Evolutionary conservation across 2,329 filamentous ascomycete species (phyloP).

Genomic region (Spiromastix sp.): DNA sequence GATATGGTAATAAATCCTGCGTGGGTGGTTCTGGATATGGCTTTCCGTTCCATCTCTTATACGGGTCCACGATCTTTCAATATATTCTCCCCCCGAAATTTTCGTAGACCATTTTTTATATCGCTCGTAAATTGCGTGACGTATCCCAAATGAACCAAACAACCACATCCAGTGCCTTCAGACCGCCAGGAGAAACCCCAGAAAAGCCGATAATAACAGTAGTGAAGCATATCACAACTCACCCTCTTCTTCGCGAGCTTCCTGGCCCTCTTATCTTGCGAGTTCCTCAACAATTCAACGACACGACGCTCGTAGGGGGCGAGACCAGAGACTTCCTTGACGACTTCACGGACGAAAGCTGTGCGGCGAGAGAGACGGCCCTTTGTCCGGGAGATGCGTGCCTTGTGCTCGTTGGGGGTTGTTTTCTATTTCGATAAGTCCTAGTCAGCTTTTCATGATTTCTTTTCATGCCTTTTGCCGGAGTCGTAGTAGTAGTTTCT

Average conservation of each 20-base stretch:
- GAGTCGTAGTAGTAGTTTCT: too few relatives aligned
- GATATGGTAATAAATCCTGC: too few relatives aligned
- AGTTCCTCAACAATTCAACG: conserved; percentile 97
- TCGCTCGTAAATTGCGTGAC: too few relatives aligned
- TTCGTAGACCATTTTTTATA: too few relatives aligned
- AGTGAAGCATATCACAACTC: conserved; percentile 32
- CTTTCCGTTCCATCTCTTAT: too few relatives aligned
- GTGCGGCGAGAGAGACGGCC: conserved; percentile 95
- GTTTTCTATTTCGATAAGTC: conserved; percentile 56
- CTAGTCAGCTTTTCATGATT: conserved; percentile 1
- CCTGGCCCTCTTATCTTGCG: conserved; percentile 96
- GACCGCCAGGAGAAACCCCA: not conserved
- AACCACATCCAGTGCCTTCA: too few relatives aligned
- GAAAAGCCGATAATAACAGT: conserved; percentile 6
- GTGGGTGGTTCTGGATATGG: too few relatives aligned
- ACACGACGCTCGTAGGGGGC: conserved; percentile 97
- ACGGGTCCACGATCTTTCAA: too few relatives aligned
- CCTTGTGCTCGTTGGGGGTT: conserved; percentile 65
- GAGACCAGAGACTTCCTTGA: conserved; percentile 95
- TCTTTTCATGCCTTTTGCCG: not conserved
- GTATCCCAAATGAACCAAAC: too few relatives aligned
- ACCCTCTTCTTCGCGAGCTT: conserved; percentile 99
- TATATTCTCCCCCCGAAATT: too few relatives aligned
- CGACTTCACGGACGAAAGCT: conserved; percentile 90
- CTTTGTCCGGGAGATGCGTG: conserved; percentile 76